Evolutionary conservation across 306 rosid species (phyloP).

Genomic region (Alnus rubra): DNA sequence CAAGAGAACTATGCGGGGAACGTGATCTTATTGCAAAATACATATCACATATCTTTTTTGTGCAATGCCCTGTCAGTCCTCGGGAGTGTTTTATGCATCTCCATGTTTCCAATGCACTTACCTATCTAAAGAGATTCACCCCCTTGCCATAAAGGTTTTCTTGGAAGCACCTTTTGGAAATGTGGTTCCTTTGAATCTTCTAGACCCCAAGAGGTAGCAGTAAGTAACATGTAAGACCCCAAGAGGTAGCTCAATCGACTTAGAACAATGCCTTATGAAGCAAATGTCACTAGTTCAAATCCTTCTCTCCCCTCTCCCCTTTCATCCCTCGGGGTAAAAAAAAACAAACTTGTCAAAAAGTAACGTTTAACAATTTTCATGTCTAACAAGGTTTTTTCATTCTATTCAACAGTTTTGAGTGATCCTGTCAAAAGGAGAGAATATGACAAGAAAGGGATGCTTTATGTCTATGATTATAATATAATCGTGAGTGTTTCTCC

Average conservation of each 20-base stretch:
- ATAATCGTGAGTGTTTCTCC: conserved; percentile 63
- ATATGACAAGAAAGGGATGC: conserved; percentile 87
- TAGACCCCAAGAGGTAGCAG: too few relatives aligned
- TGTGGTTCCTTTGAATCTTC: neutral
- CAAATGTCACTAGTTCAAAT: too few relatives aligned
- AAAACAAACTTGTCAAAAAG: too few relatives aligned
- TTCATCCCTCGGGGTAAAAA: too few relatives aligned
- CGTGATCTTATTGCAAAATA: neutral
- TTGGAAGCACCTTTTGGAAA: neutral
- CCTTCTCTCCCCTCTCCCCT: too few relatives aligned
- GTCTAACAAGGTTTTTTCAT: conserved; percentile 35
- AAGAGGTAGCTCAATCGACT: too few relatives aligned
- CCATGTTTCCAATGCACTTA: neutral
- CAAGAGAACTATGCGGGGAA: neutral
- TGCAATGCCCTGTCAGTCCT: neutral
- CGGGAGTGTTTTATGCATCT: neutral
- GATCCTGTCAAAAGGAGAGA: conserved; percentile 87
- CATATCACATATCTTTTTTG: neutral
- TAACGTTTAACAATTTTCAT: conserved; percentile 20
- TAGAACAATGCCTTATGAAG: too few relatives aligned
- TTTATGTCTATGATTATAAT: conserved; percentile 67
- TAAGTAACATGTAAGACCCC: too few relatives aligned
- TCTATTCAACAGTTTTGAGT: conserved; percentile 72
- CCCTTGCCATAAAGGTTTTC: neutral
- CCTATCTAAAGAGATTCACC: neutral